Evolutionary conservation across 257 asterid species (phyloP), one percentile per base, ranked within the genome.

Genomic region (Rhazya stricta): DNA sequence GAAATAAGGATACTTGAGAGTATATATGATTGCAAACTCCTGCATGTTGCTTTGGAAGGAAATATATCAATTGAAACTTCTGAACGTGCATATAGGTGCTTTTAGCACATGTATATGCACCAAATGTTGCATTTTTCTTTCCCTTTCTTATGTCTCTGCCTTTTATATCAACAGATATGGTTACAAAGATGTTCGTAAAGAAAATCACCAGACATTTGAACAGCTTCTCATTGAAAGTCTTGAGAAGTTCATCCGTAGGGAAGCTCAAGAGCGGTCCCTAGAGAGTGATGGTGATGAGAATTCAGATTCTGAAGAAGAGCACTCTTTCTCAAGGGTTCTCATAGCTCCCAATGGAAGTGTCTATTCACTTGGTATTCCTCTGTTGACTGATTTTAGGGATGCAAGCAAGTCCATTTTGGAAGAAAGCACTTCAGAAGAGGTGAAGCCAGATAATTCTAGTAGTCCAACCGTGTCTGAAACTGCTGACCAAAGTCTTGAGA

Each of bases 151-250:
- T 53, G 37, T 66, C 46, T 67, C 46, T 67, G 18, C 32, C 18
- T 78, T 19, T 61, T 13, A 51, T 37, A 16, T 79, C 62, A 69
- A 85, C 91, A 95, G 99, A 80, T 95, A 95, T 62, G 99, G 99
- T 34, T 95, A 95, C 96, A 95, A 92, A 89, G 99, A 95, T 75
- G 94, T 84, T 61, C 98, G 94, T 72, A 92, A 92, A 85, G 98
- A 92, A 88, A 90, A 85, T 83, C 97, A 89, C 87, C 96, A 89
- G 84, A 87, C 85, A 36, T 92, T 95, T 67, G 99, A 95, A 90
- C 97, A 95, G 85, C 83, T 93, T 83, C 89, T 93, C 81, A 91
- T 95, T 25, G 99, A 95, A 81, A 87, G 92, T 79, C 96, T 95
- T 25, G 97, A 93, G 82, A 93, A 88, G 89, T 92, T 92, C 86